Percentiles rank a stretch among this genome's conserved stretches.
These are phyloP conservation scores for Apiotrichum domesticum DNA, from an alignment of 1,284 basidiomycete genomes.

Conservation along the genomic window DNA sequence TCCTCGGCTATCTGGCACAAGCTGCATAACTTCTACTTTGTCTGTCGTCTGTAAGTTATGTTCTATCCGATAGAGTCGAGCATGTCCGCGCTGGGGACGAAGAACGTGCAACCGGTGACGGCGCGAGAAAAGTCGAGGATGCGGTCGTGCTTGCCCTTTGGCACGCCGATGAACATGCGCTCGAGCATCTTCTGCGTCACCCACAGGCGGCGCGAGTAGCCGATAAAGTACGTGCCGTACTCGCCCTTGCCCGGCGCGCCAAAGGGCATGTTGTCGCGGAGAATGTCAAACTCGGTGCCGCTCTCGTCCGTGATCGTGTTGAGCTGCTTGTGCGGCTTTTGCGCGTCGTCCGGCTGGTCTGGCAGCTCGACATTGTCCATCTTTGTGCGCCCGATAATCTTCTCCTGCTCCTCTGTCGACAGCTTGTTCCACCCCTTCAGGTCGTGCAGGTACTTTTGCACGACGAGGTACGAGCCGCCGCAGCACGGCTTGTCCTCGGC, in stretches of 20 bases:
- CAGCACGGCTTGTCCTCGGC: background rate
- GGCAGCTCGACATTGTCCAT: constrained; percentile 14
- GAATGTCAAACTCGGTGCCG: constrained; percentile 15
- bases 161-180: constrained; percentile 18
- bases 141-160: constrained; percentile 12
- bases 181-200: constrained; percentile 19
- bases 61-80: background rate
- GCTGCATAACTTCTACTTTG: too few species aligned
- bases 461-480: constrained; percentile 13
- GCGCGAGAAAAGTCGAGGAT: constrained; percentile 15
- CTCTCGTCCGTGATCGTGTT: constrained; percentile 6
- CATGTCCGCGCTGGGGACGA: constrained; percentile 7
- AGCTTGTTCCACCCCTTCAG: constrained; percentile 10
- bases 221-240: constrained; percentile 20
- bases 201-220: constrained; percentile 14
- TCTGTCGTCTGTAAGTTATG: background rate
- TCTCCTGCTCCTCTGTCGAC: constrained; percentile 11
- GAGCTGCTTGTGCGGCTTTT: constrained; percentile 19
- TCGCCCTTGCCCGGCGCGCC: constrained; percentile 10
- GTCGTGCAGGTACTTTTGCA: constrained; percentile 19
- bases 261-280: constrained; percentile 22
- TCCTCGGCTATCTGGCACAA: too few species aligned
- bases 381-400: constrained; percentile 16
- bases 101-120: constrained; percentile 12
- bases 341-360: constrained; percentile 6